Evolutionary conservation across 371 early-diverging fungal species (phyloP).

Genomic region (Mucor irregularis): DNA sequence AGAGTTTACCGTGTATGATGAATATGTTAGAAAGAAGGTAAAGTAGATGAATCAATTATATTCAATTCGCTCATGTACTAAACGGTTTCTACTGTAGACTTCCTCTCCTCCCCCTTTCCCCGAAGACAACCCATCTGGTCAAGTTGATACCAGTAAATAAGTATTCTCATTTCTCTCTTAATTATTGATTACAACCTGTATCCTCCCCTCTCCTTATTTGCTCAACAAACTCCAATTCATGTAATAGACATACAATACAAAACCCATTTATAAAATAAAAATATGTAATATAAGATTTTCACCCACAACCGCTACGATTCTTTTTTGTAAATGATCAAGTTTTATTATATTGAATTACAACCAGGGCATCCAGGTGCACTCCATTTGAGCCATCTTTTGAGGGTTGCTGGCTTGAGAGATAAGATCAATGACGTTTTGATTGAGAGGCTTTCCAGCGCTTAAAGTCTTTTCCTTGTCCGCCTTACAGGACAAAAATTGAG

Average conservation of each 20-base stretch:
- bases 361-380: conserved; percentile 85
- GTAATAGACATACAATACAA: no score
- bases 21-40: conserved; percentile 53
- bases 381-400: conserved; percentile 91
- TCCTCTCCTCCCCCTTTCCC: conserved; percentile 43
- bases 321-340: no score
- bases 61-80: background rate
- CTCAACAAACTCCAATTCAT: no score
- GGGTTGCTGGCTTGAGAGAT: conserved; percentile 91
- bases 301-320: no score
- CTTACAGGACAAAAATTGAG: conserved; percentile 73
- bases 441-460: conserved; percentile 53
- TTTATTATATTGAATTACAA: no score
- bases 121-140: conserved; percentile 30
- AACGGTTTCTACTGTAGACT: conserved; percentile 9
- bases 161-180: no score
- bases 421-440: conserved; percentile 83
- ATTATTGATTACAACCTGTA: no score
- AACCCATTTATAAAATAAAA: no score
- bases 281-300: no score
- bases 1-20: conserved; percentile 76
- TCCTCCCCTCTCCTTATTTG: no score
- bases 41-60: background rate
- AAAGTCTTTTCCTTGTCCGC: conserved; percentile 71
- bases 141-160: no score